Base-by-base conservation (phyloP, 2,329 filamentous ascomycete genomes). In the Macrophomina phaseolina region DNA sequence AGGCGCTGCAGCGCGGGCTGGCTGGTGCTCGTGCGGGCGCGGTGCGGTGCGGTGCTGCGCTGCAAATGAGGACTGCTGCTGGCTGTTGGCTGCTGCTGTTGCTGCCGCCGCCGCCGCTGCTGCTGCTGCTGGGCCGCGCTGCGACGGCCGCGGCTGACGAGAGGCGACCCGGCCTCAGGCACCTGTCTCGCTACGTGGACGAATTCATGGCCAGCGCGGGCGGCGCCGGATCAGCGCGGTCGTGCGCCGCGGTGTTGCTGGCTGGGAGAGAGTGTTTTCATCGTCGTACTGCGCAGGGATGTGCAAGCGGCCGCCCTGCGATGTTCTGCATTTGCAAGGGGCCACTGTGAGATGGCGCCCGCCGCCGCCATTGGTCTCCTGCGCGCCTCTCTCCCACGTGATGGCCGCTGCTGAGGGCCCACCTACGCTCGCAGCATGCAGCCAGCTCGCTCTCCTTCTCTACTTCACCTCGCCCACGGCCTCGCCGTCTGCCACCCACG, bases 271-370 rank as follows among this genome's bases (percentile, higher is more conserved):
- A 36, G 58, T 49, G 58, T 49, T 62, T 45, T 62, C 34, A 49
- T 49, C 30, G 58, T 62, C 58, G 58, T 62, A 62, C 58, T 32
- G 58, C 30, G 58, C 58, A 61, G 58, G 58, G 58, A 49, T 48
- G 58, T 42, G 42, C 58, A 36, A 45, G 42, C 58, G 58, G 30
- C 28, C 42, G 38, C 28, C 34, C 58, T 61, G 42, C 42, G 42
- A 61, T 48, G 58, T 49, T 48, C 58, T 61, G 58, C 58, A 61
- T 49, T 23, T 62, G 30, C 42, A 49, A 62, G 58, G 42, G 58
- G 58, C 58, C 58, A 40, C 58, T 30, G 48, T 46, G 56, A 61
- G 56, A 61, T 61, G 42, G 16, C 8, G 42, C 42, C 56, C 38
- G 16, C 23, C 56, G 14, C 38, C 40, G 12, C 14, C 56, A 28